Evolutionary conservation across 345 rosid species (phyloP), one percentile per base, ranked within the genome.

Genomic region (Kernera saxatilis): DNA sequence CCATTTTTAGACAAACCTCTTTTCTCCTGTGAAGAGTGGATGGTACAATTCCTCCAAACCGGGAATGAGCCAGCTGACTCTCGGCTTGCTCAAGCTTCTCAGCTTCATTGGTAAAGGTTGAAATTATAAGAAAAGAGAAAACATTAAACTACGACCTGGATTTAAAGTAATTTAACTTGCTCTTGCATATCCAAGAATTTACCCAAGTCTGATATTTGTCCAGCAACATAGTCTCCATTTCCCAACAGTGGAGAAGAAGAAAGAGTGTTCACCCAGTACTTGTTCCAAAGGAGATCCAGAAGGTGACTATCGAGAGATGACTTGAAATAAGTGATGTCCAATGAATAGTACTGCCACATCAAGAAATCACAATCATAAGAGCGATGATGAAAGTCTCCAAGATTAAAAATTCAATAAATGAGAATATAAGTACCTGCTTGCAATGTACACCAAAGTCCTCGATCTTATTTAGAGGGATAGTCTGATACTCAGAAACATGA

Each of bases 21-120:
- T 90, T 95, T 82, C 80, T 92, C 79, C 87, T 87, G 26, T 87
- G 97, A 63, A 82, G 73, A 41, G 87, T 83, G 40, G 92, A 77
- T 55, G 89, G 82, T 53, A 80, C 77, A 45, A 53, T 23, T 21
- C 93, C 90, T 66, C 97, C 94, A 29, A 84, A 83, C 56, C 97
- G 86, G 56, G 96, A 73, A 79, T 95, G 97, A 68, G 93, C 84
- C 66, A 94, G 74, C 39, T 94, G 99, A 75, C 81, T 89, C 81
- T 94, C 99, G 0, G 98, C 98, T 73, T 91, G 99, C 79, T 94
- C 99, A 71, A 94, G 84, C 84, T 94, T 94, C 82, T 94, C 99
- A 82, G 99, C 99, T 94, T 81, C 66, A 85, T 46, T 43, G 70
- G 62, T 22, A 3, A 63, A 60, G 25, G 48, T 58, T 26, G 46